These are phyloP conservation scores for Fusarium annulatum DNA, from an alignment of 2,329 filamentous ascomycete genomes.

Conservation along the genomic window DNA sequence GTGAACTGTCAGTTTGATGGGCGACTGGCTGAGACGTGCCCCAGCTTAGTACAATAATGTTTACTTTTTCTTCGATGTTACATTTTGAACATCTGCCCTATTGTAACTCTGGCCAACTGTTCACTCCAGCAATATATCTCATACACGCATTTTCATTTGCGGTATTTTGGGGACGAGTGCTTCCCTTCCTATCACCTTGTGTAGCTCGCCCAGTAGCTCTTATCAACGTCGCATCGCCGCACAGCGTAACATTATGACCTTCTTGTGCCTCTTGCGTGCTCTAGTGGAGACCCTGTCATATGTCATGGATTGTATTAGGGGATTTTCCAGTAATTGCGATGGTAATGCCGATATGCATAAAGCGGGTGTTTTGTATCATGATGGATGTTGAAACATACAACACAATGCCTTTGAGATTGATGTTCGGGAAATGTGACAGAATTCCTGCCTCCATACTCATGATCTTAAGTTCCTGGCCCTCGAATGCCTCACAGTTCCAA, in stretches of 20 bases:
- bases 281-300: conserved; percentile 16
- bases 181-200: neutral
- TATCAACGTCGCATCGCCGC: conserved; percentile 25
- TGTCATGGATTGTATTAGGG: neutral
- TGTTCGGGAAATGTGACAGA: neutral
- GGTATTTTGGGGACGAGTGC: neutral
- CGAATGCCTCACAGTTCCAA: neutral
- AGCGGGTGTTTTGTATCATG: neutral
- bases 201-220: neutral
- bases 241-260: conserved; percentile 36
- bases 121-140: neutral
- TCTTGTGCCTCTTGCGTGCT: conserved; percentile 32
- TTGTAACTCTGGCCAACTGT: neutral
- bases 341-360: conserved; percentile 13
- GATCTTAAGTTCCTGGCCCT: neutral
- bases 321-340: neutral
- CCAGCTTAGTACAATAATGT: conserved; percentile 2
- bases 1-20: conserved; percentile 5
- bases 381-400: conserved; percentile 5
- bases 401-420: conserved; percentile 8
- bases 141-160: neutral
- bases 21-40: conserved; percentile 30
- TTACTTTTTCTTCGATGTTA: conserved; percentile 8
- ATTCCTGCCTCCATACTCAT: neutral
- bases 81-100: neutral